These are phyloP conservation scores for Staphylotrichum tortipilum DNA, from an alignment of 495 filamentous ascomycete species.

Conservation along the genomic window DNA sequence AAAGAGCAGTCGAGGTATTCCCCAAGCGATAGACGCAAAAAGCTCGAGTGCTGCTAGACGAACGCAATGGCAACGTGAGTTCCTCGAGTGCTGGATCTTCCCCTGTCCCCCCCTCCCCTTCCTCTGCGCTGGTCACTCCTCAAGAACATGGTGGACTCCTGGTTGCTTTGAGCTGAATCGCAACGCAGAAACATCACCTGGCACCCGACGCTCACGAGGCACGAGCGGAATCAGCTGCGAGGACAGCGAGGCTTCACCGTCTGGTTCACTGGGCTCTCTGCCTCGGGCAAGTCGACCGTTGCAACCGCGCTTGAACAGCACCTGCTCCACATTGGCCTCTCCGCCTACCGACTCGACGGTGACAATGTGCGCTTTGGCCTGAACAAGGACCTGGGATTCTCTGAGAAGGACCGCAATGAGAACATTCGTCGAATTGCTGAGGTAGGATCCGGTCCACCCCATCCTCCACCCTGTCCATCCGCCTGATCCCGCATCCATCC, in stretches of 20 bases:
- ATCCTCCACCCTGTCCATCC: background rate
- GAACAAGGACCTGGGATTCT: constrained; percentile 95
- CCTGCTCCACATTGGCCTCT: constrained; percentile 70
- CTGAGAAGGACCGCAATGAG: constrained; percentile 85
- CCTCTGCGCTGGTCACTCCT: too few species aligned
- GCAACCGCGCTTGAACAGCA: constrained; percentile 94
- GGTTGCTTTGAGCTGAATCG: background rate
- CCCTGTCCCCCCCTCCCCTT: background rate
- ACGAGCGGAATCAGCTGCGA: constrained; percentile 70
- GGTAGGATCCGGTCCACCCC: constrained; percentile 29
- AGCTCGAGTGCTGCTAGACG: too few species aligned
- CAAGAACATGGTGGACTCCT: too few species aligned
- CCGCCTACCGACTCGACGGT: constrained; percentile 90
- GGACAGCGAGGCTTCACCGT: constrained; percentile 86
- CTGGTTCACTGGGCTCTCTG: constrained; percentile 95
- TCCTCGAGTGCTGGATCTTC: too few species aligned
- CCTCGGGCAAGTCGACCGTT: constrained; percentile 92
- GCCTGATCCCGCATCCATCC: background rate
- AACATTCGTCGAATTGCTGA: constrained; percentile 95
- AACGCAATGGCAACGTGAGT: constrained; percentile 14
- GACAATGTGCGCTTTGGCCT: constrained; percentile 98
- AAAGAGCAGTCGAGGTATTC: too few species aligned
- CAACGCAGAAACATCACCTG: constrained; percentile 86
- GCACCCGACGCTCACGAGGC: constrained; percentile 81
- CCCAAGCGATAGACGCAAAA: background rate